These are phyloP conservation scores for Alternaria hordeiaustralica DNA, from an alignment of 2,329 filamentous ascomycete genomes.

Conservation along the genomic window DNA sequence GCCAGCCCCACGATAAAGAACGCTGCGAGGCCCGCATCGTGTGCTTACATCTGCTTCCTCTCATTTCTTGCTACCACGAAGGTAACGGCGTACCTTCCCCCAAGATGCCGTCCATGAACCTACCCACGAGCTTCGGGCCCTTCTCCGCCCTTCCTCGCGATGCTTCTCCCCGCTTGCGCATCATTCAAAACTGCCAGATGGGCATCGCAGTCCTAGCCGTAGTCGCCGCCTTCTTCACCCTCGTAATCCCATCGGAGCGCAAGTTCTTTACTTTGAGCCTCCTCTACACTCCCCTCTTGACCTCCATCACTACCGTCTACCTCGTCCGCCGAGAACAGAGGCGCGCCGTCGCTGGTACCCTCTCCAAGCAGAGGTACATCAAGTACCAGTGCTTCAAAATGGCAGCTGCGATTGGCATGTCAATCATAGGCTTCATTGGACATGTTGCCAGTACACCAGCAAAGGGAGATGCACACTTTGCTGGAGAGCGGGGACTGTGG, in stretches of 20 bases:
- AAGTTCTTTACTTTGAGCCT: slow-evolving; percentile 33
- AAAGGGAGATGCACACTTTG: slow-evolving; percentile 4
- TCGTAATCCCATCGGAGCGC: slow-evolving; percentile 25
- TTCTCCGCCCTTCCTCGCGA: slow-evolving; percentile 5
- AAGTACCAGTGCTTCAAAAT: slow-evolving; percentile 35
- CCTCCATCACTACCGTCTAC: slow-evolving; percentile 26
- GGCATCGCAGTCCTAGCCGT: slow-evolving; percentile 19
- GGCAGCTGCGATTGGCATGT: slow-evolving; percentile 20
- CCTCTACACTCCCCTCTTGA: slow-evolving; percentile 28
- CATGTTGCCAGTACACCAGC: slow-evolving; percentile 11
- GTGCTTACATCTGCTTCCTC: neutral
- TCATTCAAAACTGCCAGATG: slow-evolving; percentile 27
- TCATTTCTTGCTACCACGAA: neutral
- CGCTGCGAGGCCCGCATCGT: neutral
- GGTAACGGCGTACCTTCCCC: neutral
- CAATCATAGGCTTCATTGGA: slow-evolving; percentile 26
- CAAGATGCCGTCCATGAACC: neutral
- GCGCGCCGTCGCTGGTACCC: slow-evolving; percentile 18
- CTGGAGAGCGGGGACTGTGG: slow-evolving; percentile 19
- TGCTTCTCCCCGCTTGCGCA: slow-evolving; percentile 26
- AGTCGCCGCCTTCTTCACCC: slow-evolving; percentile 23
- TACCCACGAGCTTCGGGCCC: neutral
- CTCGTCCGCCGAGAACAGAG: slow-evolving; percentile 28
- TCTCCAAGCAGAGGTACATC: slow-evolving; percentile 31
- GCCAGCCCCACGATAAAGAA: slow-evolving; percentile 20